Evolutionary conservation across 169 alveolate species (phyloP), one percentile per base, ranked within the genome.

Genomic region (Hepatocystis sp.): DNA sequence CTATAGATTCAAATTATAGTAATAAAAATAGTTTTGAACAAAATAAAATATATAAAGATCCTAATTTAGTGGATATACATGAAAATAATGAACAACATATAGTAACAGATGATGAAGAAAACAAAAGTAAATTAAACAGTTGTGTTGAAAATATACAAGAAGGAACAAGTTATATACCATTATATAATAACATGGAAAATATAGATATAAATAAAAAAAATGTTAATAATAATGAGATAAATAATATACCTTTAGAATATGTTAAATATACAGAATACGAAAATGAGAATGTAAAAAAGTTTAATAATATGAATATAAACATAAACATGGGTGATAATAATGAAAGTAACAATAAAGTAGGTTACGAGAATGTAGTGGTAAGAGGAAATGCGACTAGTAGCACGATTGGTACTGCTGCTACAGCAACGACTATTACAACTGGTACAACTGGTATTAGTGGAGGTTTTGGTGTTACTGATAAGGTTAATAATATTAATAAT

Each of bases 21-120:
- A 64, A 60, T 46, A 46, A 84, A 28, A 84, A 84, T 60, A n/a
- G 10, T 19, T 71, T 40, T 42, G 86, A 71, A 11, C 55, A 51
- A 44, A 71, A 71, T 8, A 42, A n/a, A 10, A 25, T 25, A 58
- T 7, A 17, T n/a, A 58, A 19, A 13, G 84, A 55, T 30, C 32
- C 58, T 3, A 58, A 84, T 60, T 42, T 55, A 25, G 61, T 15
- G 32, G 52, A 21, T 7, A 36, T 52, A 28, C 21, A 19, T 8
- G 85, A 84, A 23, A 53, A 39, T 32, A 30, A 25, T 60, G 61
- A 55, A 28, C 65, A 84, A 40, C 32, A 42, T 36, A 21, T 60
- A 25, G 58, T 49, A 2, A 76, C 58, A 7, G 34, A 44, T 28
- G 61, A 25, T 55, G 55, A 23, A 5, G 60, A n/a, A n/a, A n/a